Conservation (phyloP, 2,329 filamentous ascomycete genomes). For the Aspergillus eucalypticola region DNA sequence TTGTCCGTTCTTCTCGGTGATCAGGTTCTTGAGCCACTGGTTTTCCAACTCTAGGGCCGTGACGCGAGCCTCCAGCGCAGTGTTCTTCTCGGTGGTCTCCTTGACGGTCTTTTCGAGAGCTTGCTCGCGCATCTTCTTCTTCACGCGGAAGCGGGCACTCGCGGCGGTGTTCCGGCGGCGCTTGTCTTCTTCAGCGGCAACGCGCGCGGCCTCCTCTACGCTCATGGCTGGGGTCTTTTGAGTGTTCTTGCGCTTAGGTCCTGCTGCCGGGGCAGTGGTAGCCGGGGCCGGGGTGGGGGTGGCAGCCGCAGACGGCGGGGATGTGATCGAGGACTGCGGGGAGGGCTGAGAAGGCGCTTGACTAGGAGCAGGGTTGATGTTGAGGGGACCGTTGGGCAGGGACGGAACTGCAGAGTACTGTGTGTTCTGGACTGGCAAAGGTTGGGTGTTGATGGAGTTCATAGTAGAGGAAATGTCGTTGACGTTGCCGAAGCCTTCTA, state of each 20-base stretch:
- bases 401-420: slow-evolving; percentile 26
- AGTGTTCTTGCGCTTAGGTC: slow-evolving; percentile 41
- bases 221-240: slow-evolving; percentile 43
- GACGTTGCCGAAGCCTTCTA: slow-evolving; percentile 36
- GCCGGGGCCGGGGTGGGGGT: slow-evolving; percentile 23
- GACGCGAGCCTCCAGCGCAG: slow-evolving; percentile 71
- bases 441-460: slow-evolving; percentile 27
- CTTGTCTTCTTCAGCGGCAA: slow-evolving; percentile 89
- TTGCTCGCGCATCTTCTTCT: slow-evolving; percentile 94
- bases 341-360: slow-evolving; percentile 19
- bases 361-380: slow-evolving; percentile 18
- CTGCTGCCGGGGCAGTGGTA: slow-evolving; percentile 21
- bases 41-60: slow-evolving; percentile 77
- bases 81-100: slow-evolving; percentile 78
- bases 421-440: slow-evolving; percentile 27
- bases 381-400: slow-evolving; percentile 20
- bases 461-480: slow-evolving; percentile 33
- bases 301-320: slow-evolving; percentile 19
- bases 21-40: slow-evolving; percentile 76
- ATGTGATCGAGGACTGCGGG: slow-evolving; percentile 17
- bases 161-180: slow-evolving; percentile 85
- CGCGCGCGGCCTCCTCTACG: slow-evolving; percentile 69
- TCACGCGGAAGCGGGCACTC: slow-evolving; percentile 86
- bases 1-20: slow-evolving; percentile 72
- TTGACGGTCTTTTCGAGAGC: slow-evolving; percentile 78